Percentiles rank a stretch among this genome's conserved stretches.
These are phyloP conservation scores for Cyclotella cryptica DNA, from an alignment of 108 stramenopile genomes.

Conservation along the genomic window DNA sequence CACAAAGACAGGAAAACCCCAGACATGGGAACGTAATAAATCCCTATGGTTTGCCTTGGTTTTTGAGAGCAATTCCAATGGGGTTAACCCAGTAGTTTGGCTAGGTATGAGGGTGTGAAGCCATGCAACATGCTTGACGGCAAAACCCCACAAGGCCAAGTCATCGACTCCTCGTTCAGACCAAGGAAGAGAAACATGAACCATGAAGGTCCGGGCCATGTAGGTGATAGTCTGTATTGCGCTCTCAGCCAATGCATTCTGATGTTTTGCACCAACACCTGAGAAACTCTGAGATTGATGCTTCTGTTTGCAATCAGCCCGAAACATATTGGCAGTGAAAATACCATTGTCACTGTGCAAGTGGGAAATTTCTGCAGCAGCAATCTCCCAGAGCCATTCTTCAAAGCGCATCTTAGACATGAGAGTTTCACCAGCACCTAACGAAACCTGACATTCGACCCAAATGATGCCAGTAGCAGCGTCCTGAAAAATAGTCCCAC, in stretches of 20 bases:
- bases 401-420: constrained; percentile 51
- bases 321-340: constrained; percentile 25
- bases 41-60: constrained; percentile 5
- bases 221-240: neutral
- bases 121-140: constrained; percentile 50
- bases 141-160: constrained; percentile 53
- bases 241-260: neutral
- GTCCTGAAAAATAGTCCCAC: constrained; percentile 60
- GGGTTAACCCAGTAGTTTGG: neutral
- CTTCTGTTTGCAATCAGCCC: neutral
- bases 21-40: constrained; percentile 27
- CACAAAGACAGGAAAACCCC: constrained; percentile 53
- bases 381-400: neutral
- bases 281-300: constrained; percentile 23
- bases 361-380: constrained; percentile 29
- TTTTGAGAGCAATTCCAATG: constrained; percentile 20
- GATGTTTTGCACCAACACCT: constrained; percentile 2
- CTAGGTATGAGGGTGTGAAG: constrained; percentile 46
- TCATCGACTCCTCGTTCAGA: constrained; percentile 10
- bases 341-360: constrained; percentile 47
- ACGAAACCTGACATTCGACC: constrained; percentile 28
- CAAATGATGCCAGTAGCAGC: constrained; percentile 14
- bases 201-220: constrained; percentile 46
- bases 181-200: constrained; percentile 53
- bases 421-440: constrained; percentile 47